Evolutionary conservation across 75 land plant species (phyloP), one percentile per base, ranked within the genome.

Genomic region (Azolla pinnata): DNA sequence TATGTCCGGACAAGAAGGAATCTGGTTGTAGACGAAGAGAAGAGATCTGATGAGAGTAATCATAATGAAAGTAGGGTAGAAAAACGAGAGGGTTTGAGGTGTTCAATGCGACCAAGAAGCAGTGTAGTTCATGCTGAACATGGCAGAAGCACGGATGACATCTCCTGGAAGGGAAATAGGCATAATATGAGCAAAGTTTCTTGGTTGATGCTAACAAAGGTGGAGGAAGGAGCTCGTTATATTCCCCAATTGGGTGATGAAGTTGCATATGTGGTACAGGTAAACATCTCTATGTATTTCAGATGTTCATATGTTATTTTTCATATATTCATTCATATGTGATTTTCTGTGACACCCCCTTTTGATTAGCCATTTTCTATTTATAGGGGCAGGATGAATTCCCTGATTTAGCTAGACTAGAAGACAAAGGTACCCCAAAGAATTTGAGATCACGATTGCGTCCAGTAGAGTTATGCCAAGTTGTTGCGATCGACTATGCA

Each of bases 201-300:
- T 12, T 92, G 97, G 97, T 72, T 92, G 60, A 67, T 88, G 82
- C 67, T 88, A 66, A 42, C 75, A 31, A 76, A 66, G 40, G 90
- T 76, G 44, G 95, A 88, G 57, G 83, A 68, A 32, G 71, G 88
- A 40, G 74, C 74, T 33, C 79, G 85, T 16, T 91, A 85, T 70
- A 85, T 85, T 61, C 97, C 97, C 16, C 97, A 92, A 32, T 61
- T 38, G 28, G 95, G 95, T 24, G 97, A 92, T 73, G 84, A 92
- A 59, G 82, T 92, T 74, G 97, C 72, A 30, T 92, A 92, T 63
- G 33, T 92, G 44, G 74, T 77, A 71, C 97, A 92, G 86, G 97
- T 92, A 19, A 19, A 33, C 20, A 47, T 47, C 18, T 18, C 19
- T 5, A 5, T 35, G 40, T 12, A 35, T 5, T 35, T 35, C 40